Percentiles rank a stretch among this genome's conserved stretches.
Conservation (phyloP, 192 early-diverging fungal genomes). For the Backusella tarrabulga region DNA sequence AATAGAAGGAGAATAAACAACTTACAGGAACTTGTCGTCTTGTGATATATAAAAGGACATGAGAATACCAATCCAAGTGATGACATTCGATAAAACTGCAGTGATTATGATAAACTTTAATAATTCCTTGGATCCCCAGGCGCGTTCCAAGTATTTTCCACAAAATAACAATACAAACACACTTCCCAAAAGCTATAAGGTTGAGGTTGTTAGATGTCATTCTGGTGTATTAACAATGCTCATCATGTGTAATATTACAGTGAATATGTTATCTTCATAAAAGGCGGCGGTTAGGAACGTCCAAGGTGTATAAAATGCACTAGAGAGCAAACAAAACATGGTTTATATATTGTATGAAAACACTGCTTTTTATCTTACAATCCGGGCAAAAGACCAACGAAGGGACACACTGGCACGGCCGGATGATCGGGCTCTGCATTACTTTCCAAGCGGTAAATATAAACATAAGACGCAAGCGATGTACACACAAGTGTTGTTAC, state of each 20-base stretch:
- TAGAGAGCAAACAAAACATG: background rate
- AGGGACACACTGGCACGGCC: constrained; percentile 7
- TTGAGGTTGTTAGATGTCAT: background rate
- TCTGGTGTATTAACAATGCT: too few relatives aligned
- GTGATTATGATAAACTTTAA: constrained; percentile 66
- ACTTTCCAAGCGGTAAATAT: constrained; percentile 18
- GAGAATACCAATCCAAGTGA: constrained; percentile 55
- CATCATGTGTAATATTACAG: constrained; percentile 28
- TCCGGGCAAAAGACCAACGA: constrained; percentile 40
- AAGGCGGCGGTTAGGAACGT: constrained; percentile 60
- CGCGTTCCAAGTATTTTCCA: constrained; percentile 82
- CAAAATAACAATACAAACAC: constrained; percentile 40
- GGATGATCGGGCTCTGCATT: constrained; percentile 4
- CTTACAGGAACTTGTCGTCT: constrained; percentile 61
- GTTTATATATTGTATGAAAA: background rate
- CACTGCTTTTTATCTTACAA: constrained; percentile 20
- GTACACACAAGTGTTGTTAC: constrained; percentile 34
- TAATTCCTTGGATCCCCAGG: constrained; percentile 80
- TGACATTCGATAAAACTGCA: constrained; percentile 46
- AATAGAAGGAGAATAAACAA: background rate
- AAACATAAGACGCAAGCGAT: constrained; percentile 24
- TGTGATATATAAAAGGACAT: constrained; percentile 55
- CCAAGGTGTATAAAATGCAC: constrained; percentile 42
- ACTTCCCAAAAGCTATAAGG: constrained; percentile 46
- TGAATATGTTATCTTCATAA: constrained; percentile 48